A percentile compares a stretch with the other conserved stretches of the same genome.
phyloP scores from a whole-genome alignment of 2,329 filamentous ascomycete species.

The Ramularia endophylla region DNA sequence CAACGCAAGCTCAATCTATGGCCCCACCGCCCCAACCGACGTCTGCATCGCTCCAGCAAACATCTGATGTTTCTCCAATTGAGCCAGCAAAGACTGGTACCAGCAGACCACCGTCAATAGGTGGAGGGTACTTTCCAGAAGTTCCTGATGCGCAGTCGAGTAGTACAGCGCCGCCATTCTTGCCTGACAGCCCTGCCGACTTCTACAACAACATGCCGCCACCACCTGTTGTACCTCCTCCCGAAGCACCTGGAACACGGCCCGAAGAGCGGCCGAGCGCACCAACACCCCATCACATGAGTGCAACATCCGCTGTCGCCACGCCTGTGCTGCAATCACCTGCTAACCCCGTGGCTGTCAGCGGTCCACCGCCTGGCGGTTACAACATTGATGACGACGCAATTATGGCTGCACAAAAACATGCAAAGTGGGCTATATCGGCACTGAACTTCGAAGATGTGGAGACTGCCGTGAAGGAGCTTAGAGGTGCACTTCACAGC shows the following conservation, averaged over 20 bases:
- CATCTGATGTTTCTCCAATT: slow-evolving; percentile 47
- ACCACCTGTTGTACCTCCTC: slow-evolving; percentile 8
- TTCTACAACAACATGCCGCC: slow-evolving; percentile 16
- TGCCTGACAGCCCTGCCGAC: slow-evolving; percentile 13
- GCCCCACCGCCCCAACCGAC: slow-evolving; percentile 43
- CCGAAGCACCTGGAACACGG: slow-evolving; percentile 8
- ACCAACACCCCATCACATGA: slow-evolving; percentile 12
- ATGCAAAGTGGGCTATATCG: slow-evolving; percentile 94
- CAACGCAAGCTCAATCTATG: slow-evolving; percentile 16
- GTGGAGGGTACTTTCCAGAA: slow-evolving; percentile 54
- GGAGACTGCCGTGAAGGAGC: slow-evolving; percentile 77
- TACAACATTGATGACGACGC: slow-evolving; percentile 61
- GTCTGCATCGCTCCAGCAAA: background rate
- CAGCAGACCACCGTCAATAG: slow-evolving; percentile 43
- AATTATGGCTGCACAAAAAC: slow-evolving; percentile 80
- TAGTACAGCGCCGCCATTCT: slow-evolving; percentile 11
- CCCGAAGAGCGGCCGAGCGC: slow-evolving; percentile 6
- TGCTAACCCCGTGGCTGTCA: slow-evolving; percentile 4
- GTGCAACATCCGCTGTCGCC: slow-evolving; percentile 17
- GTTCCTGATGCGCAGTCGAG: slow-evolving; percentile 38
- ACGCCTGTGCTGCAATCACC: slow-evolving; percentile 5
- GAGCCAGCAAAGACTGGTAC: slow-evolving; percentile 33
- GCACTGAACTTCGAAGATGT: slow-evolving; percentile 96
- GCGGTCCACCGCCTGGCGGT: slow-evolving; percentile 29
- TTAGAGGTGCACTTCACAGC: slow-evolving; percentile 65